These are phyloP conservation scores for Macadamia tetraphylla DNA, from an alignment of 164 flowering plant species.

Conservation along the genomic window DNA sequence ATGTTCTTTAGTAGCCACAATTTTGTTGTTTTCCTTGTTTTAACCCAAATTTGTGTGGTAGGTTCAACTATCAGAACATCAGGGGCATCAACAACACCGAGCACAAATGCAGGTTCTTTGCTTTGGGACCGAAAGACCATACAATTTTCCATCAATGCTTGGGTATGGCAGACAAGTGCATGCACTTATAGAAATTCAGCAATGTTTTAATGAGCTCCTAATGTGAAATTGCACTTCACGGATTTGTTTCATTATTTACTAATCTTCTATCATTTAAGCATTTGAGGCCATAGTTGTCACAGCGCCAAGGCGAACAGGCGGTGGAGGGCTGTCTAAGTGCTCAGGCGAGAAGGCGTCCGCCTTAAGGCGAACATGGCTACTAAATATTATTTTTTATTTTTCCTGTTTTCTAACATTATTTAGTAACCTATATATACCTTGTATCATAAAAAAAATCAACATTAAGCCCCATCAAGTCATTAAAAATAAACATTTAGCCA, in stretches of 20 bases:
- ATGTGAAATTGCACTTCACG: background rate
- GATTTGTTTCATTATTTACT: background rate
- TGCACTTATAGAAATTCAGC: background rate
- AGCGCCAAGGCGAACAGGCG: too few species aligned
- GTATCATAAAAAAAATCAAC: too few species aligned
- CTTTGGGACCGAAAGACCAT: slow-evolving; percentile 88
- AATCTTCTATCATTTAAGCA: background rate
- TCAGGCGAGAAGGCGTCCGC: too few species aligned
- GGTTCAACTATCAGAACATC: slow-evolving; percentile 64
- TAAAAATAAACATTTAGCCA: too few species aligned
- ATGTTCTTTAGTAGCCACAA: too few species aligned
- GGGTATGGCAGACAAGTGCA: slow-evolving; percentile 49
- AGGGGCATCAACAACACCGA: slow-evolving; percentile 43
- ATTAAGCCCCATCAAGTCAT: too few species aligned
- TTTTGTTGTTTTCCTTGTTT: background rate
- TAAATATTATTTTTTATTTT: too few species aligned
- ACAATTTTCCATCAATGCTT: slow-evolving; percentile 91
- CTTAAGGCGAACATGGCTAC: too few species aligned
- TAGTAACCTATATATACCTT: too few species aligned
- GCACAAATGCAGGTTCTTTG: slow-evolving; percentile 41
- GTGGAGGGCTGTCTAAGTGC: too few species aligned
- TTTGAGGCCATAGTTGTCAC: background rate
- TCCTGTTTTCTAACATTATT: too few species aligned
- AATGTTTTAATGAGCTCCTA: background rate
- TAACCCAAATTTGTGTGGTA: slow-evolving; percentile 21